Base-by-base conservation (phyloP, 2,329 filamentous ascomycete species). In the Emmonsiellopsis sp. region DNA sequence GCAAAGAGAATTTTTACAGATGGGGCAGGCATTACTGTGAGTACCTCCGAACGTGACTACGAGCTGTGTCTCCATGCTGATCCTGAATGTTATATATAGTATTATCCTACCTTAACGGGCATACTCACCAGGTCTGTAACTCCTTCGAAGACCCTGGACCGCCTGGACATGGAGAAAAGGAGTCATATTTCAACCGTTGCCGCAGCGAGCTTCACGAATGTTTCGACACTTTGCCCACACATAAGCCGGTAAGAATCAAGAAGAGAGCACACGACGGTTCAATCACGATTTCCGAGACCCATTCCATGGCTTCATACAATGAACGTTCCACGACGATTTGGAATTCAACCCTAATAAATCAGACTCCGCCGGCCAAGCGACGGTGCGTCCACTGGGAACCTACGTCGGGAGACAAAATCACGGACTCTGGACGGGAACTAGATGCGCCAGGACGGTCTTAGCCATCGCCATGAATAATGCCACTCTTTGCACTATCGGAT, bases 101-200 rank as follows among this genome's bases (percentile, higher is more conserved):
- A 5, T 76, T 76, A 0, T 79, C 77, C 6, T 69, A 83, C 1
- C 75, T 77, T 31, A 74, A 77, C 55, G 80, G 81, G 0, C 79
- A 85, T 58, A 69, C 71, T 1, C 71, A 74, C 27, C 82, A 84
- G 63, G 66, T 77, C 8, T 82, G 81, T 68, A 83, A 82, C 62
- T 78, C 77, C 0, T 84, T 83, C 74, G 82, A 83, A 60, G 82
- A 84, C 55, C 68, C 76, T 0, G 81, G 81, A 0, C 78, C 81
- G 3, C 71, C 79, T 6, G 70, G 74, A 56, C 84, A 83, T 58
- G 75, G 79, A 13, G 59, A 60, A 0, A 62, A 72, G 1, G 81
- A 77, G 50, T 71, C 74, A 0, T 68, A 83, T 2, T 84, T 85
- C 61, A 62, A 65, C 11, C 57, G 63, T 5, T 82, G 77, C 60